These are phyloP conservation scores for Leccinum subatratum DNA, from an alignment of 1,284 basidiomycete genomes.

Conservation along the genomic window DNA sequence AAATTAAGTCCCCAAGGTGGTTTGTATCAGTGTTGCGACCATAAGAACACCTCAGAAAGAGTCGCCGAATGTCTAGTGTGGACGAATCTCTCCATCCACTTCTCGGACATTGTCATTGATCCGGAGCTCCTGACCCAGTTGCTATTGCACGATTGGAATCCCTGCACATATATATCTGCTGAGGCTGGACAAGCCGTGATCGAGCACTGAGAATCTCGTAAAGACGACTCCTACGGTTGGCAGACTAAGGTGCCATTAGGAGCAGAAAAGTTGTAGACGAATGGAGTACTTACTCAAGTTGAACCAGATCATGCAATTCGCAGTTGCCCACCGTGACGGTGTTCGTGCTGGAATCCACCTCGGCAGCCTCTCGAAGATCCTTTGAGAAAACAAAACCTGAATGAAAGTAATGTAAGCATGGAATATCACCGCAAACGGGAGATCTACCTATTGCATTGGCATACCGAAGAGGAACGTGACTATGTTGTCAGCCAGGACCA, in stretches of 20 bases:
- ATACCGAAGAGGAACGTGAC: slow-evolving; percentile 98
- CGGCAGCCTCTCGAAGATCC: slow-evolving; percentile 95
- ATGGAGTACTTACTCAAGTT: slow-evolving; percentile 73
- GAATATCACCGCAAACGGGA: not conserved
- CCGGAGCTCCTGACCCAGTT: slow-evolving; percentile 80
- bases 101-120: slow-evolving; percentile 94
- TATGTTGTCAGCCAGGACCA: slow-evolving; percentile 86
- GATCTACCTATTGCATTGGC: slow-evolving; percentile 82
- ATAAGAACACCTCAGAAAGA: slow-evolving; percentile 35
- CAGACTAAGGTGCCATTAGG: slow-evolving; percentile 44
- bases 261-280: slow-evolving; percentile 5
- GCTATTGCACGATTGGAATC: slow-evolving; percentile 84
- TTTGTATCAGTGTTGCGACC: slow-evolving; percentile 77
- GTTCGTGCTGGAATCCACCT: slow-evolving; percentile 87
- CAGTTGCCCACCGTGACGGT: slow-evolving; percentile 86
- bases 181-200: slow-evolving; percentile 93
- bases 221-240: slow-evolving; percentile 96
- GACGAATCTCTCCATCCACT: slow-evolving; percentile 76
- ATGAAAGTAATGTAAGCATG: slow-evolving; percentile 7
- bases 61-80: not conserved
- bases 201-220: slow-evolving; percentile 89
- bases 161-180: slow-evolving; percentile 89
- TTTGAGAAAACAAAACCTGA: slow-evolving; percentile 93
- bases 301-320: slow-evolving; percentile 93
- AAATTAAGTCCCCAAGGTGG: slow-evolving; percentile 73